These are phyloP conservation scores for Venturia asperata DNA, from an alignment of 2,329 filamentous ascomycete species.

Conservation along the genomic window DNA sequence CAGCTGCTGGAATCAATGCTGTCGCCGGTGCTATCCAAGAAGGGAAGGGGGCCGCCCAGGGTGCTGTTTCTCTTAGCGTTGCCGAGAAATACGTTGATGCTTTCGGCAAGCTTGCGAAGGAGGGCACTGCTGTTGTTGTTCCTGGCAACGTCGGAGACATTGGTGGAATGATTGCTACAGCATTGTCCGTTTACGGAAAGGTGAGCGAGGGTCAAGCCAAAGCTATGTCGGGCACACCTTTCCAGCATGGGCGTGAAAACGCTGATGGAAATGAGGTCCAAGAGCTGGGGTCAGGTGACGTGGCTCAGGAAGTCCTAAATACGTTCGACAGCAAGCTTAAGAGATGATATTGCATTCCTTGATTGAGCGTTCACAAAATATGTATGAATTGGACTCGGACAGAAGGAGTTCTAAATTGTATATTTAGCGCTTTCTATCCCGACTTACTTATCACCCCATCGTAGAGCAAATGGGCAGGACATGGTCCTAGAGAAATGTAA, in stretches of 20 bases:
- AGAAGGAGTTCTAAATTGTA: not conserved
- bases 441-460: not conserved
- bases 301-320: not conserved
- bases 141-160: conserved; percentile 97
- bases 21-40: conserved; percentile 69
- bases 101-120: conserved; percentile 84
- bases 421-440: conserved; percentile 4
- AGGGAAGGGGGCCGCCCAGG: conserved; percentile 68
- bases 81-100: conserved; percentile 98
- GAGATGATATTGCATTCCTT: not conserved
- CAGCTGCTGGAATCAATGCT: conserved; percentile 78
- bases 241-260: not conserved
- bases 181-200: conserved; percentile 91
- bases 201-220: conserved; percentile 44
- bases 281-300: conserved; percentile 7
- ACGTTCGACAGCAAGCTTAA: conserved; percentile 8
- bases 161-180: conserved; percentile 91
- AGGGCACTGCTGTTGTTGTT: conserved; percentile 91
- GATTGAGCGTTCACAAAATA: not conserved
- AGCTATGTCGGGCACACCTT: not conserved
- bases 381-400: not conserved
- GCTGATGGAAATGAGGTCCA: not conserved
- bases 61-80: conserved; percentile 77
- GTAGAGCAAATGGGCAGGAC: not conserved
- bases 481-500: not conserved